Percentiles rank a stretch among this genome's conserved stretches.
phyloP scores from a whole-genome alignment of 805 yeast species.

The Lipomyces yamadae region DNA sequence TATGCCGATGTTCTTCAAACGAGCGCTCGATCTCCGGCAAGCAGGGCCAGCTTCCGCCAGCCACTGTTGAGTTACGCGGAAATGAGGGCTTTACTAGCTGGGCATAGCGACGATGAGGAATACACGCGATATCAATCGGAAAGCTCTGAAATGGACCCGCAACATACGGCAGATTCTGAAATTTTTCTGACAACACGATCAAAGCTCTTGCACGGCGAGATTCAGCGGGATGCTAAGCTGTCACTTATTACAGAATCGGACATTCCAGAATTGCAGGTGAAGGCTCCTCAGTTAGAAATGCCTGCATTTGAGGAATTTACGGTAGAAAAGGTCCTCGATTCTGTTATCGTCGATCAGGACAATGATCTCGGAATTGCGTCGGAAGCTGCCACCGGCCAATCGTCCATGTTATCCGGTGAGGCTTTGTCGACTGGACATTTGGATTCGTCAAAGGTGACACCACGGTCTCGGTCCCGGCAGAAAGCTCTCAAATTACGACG shows the following conservation, averaged over 20 bases:
- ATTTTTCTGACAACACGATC: not conserved
- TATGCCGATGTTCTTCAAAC: not conserved
- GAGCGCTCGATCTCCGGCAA: not conserved
- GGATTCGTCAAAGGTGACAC: not conserved
- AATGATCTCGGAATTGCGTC: not conserved
- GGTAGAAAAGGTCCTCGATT: not conserved
- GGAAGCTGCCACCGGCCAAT: not conserved
- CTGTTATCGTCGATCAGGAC: not conserved
- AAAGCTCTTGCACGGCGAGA: not conserved
- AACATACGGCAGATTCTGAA: not conserved
- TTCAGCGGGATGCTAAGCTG: not conserved
- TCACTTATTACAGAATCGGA: not conserved
- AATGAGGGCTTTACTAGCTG: constrained; percentile 1
- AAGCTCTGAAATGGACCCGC: not conserved
- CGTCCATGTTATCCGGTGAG: not conserved
- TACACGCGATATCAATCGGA: constrained; percentile 1
- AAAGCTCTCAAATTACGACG: not conserved
- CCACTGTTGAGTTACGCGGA: constrained; percentile 2
- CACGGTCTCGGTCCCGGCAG: not conserved
- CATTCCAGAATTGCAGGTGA: not conserved
- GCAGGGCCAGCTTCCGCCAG: not conserved
- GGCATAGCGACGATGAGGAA: constrained; percentile 4
- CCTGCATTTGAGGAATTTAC: not conserved
- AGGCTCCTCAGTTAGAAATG: not conserved
- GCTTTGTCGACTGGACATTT: not conserved